A percentile compares a stretch with the other conserved stretches of the same genome.
Evolutionary conservation across 108 stramenopile species (phyloP).

Genomic region (Hondaea fermentalgiana): DNA sequence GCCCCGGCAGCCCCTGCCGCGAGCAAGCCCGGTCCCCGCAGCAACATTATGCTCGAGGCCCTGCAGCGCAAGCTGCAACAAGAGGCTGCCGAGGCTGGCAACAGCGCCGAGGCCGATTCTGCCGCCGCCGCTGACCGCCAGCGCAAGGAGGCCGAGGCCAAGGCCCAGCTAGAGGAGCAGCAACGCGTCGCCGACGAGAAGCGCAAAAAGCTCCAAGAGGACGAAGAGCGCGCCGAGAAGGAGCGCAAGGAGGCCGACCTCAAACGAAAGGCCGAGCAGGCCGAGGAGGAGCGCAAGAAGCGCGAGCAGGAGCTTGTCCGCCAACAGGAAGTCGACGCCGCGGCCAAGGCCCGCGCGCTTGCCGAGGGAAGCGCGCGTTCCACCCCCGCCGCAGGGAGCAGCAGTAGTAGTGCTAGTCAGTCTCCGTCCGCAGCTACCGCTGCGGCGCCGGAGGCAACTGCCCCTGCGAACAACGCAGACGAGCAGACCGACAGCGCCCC

Average conservation of each 20-base stretch:
- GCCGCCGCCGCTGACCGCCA: background rate
- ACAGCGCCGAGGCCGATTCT: background rate
- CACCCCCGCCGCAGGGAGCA: too few relatives aligned
- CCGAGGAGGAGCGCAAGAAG: background rate
- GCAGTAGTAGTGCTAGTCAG: too few relatives aligned
- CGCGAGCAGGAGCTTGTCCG: background rate
- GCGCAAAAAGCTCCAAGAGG: slow-evolving; percentile 13
- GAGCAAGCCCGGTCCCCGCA: background rate
- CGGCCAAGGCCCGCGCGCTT: too few relatives aligned
- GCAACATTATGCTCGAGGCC: background rate
- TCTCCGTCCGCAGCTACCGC: too few relatives aligned
- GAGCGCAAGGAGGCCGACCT: slow-evolving; percentile 9
- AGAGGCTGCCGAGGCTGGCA: background rate
- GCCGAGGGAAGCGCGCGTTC: too few relatives aligned
- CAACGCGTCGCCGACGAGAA: background rate
- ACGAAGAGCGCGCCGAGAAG: background rate
- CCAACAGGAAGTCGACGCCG: too few relatives aligned
- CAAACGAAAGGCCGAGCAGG: background rate
- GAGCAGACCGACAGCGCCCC: background rate
- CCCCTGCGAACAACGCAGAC: background rate
- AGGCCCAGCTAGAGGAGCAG: slow-evolving; percentile 17
- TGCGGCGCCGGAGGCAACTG: background rate
- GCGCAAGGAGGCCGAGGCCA: slow-evolving; percentile 15
- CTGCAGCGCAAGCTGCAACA: background rate
- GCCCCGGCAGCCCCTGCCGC: too few relatives aligned